phyloP scores from a whole-genome alignment of 2,329 filamentous ascomycete genomes.

The Teratosphaeria nubilosa region DNA sequence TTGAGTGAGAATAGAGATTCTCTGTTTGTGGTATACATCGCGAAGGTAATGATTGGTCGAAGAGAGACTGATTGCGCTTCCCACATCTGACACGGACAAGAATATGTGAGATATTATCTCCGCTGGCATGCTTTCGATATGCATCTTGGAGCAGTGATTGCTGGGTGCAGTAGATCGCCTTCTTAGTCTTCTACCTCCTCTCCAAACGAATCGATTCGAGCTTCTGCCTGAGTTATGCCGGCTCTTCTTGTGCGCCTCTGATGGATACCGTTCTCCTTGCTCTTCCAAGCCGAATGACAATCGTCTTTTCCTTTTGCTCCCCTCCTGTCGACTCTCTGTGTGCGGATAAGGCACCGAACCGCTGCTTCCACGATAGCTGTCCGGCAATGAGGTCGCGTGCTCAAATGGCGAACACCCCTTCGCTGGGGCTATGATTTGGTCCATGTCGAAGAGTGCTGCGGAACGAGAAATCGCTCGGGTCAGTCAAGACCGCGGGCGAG shows the following conservation, averaged over 20 bases:
- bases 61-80: slow-evolving; percentile 45
- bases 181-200: neutral
- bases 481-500: neutral
- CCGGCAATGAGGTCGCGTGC: slow-evolving; percentile 10
- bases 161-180: neutral
- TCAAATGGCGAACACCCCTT: slow-evolving; percentile 41
- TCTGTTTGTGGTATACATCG: slow-evolving; percentile 42
- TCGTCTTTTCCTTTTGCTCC: neutral
- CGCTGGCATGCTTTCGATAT: slow-evolving; percentile 45
- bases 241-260: neutral
- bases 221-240: neutral
- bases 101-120: slow-evolving; percentile 50
- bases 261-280: neutral
- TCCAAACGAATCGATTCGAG: slow-evolving; percentile 2
- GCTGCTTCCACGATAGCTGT: slow-evolving; percentile 4
- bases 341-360: neutral
- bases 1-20: slow-evolving; percentile 43
- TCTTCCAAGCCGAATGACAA: neutral
- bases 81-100: slow-evolving; percentile 41
- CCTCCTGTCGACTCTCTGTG: neutral
- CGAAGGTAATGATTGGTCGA: slow-evolving; percentile 46
- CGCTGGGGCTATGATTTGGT: slow-evolving; percentile 43
- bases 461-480: neutral
- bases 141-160: slow-evolving; percentile 33
- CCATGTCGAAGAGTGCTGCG: neutral